Base-by-base conservation (phyloP, 768 basidiomycete genomes). In the Leccinum incarnatum region DNA sequence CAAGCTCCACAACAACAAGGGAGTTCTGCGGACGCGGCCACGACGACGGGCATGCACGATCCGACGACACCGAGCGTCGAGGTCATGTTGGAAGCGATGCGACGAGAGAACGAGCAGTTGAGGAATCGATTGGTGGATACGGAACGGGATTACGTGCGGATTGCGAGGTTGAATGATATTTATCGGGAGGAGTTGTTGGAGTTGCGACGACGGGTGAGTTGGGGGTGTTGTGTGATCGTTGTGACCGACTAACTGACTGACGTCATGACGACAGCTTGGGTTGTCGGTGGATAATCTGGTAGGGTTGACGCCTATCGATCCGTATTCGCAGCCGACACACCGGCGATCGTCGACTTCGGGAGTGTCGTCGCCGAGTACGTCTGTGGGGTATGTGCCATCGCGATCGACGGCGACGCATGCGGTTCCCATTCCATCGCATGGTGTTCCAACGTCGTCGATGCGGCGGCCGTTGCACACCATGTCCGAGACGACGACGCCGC, bases 171-270 rank as follows among this genome's bases (percentile, higher is more conserved):
- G 68, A 93, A 93, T 62, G 91, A 93, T 65, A 81, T 91, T 5
- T 94, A 93, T 67, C 79, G 90, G 30, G 91, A 92, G 72, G 92
- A 94, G 72, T 74, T 94, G 59, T 86, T 94, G 55, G 87, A 90
- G 47, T 84, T 89, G 67, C 74, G 92, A 58, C 77, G 84, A 63
- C 77, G 89, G 72, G 90, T 91, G 74, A 74, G 92, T 65, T 2
- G 2, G 9, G 21, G 45, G 14, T 3, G 6, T n/a, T 8, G 19
- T 23, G 14, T 3, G 6, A 10, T 34, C 17, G 27, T 14, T 27
- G 17, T 21, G 23, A 27, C 27, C 0, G 27, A 15, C 34, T 0
- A 7, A 17, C 15, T n/a, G 40, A n/a, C 40, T 40, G 47, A 48
- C 47, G 47, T 5, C 19, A 21, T n/a, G 1, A 1, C 10, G 8